Evolutionary conservation across 78 protist genomes (phyloP), one percentile per base, ranked within the genome.

Genomic region (Dictyostelium capitatum): DNA sequence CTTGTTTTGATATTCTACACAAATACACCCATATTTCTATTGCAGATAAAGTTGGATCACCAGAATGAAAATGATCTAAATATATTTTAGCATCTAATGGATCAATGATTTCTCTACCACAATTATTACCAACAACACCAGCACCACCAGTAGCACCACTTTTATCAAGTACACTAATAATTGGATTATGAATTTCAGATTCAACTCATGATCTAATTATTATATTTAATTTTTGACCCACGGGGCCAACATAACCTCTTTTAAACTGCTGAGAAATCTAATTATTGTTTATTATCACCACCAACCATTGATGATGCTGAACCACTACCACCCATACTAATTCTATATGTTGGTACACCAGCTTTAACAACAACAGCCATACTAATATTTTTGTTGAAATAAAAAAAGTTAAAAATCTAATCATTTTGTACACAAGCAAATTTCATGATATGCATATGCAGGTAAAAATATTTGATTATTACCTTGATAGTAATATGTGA

Each of bases 291-390:
- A 41, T 82, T 82, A 37, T 78, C 97, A 75, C 96, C 97, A 62
- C 87, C 89, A n/a, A 85, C 97, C 97, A 96, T 84, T 7, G 97
- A 92, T 4, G 96, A 89, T 0, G 99, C 99, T 5, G 98, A 97
- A 20, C 99, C 99, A 32, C n/a, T n/a, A n/a, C 99, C 99, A 37
- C 99, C 99, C 89, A 98, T 78, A 37, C 98, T 97, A 41, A 97
- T 98, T 41, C 98, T 97, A 79, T 91, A 96, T 15, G 98, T 97
- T 6, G 99, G 99, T 17, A 98, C 99, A n/a, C 99, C 99, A 54
- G 98, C 75, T 90, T 96, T 96, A 53, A 97, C 97, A 25, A 98
- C 84, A 25, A 32, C n/a, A n/a, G n/a, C 48, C 96, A 89, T 87
- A 89, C 98, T 98, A 10, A 37, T 62, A n/a, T 97, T n/a, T n/a